Conservation (phyloP, 805 yeast species). For the Tetrapisispora phaffii region DNA sequence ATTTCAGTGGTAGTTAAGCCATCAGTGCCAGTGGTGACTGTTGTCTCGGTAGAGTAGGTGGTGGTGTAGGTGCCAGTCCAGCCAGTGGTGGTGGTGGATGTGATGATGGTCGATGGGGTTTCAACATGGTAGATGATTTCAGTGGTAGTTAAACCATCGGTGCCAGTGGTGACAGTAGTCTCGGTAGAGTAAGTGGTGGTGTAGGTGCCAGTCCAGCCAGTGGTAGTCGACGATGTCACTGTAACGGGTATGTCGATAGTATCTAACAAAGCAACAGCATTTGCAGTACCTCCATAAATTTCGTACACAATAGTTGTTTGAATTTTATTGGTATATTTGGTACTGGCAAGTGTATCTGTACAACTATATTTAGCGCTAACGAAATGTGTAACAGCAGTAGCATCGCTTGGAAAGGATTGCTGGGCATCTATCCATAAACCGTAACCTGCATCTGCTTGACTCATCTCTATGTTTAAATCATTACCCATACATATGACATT, state of each 20-base stretch:
- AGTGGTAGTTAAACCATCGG: slow-evolving; percentile 6
- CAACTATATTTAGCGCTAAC: slow-evolving; percentile 19
- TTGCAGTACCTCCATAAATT: slow-evolving; percentile 10
- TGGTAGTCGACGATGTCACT: slow-evolving; percentile 5
- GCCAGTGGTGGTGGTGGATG: slow-evolving; percentile 9
- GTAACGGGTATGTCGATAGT: background rate
- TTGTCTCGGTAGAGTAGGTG: slow-evolving; percentile 9
- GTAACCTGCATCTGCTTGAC: slow-evolving; percentile 19
- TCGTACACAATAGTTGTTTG: slow-evolving; percentile 8
- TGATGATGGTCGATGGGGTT: slow-evolving; percentile 6
- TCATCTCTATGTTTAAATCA: slow-evolving; percentile 13
- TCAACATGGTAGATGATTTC: slow-evolving; percentile 11
- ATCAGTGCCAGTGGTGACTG: slow-evolving; percentile 6
- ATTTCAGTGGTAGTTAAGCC: slow-evolving; percentile 7
- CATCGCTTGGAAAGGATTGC: slow-evolving; percentile 20
- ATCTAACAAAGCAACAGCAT: slow-evolving; percentile 4
- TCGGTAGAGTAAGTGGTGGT: slow-evolving; percentile 15
- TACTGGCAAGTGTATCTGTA: slow-evolving; percentile 19
- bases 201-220: slow-evolving; percentile 12
- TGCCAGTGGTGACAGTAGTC: slow-evolving; percentile 6
- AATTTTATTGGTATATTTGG: slow-evolving; percentile 13
- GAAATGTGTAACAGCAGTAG: slow-evolving; percentile 15
- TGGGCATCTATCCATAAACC: slow-evolving; percentile 28
- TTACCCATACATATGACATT: slow-evolving; percentile 19
- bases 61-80: slow-evolving; percentile 12